Evolutionary conservation across 805 yeast genomes (phyloP).

Genomic region (Suhomyces sp.): DNA sequence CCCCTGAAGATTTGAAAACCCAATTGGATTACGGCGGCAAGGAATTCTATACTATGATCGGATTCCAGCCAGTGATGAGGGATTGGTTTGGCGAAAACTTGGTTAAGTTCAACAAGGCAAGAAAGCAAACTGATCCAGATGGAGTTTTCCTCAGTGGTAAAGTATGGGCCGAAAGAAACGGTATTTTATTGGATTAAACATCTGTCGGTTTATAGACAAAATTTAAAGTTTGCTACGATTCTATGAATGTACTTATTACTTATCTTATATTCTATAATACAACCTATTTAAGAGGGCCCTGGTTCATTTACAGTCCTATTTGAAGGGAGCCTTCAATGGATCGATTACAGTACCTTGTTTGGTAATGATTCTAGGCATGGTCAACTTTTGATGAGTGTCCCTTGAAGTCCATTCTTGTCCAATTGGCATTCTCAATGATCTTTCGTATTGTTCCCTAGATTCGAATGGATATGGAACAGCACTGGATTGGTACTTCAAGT

Average conservation of each 20-base stretch:
- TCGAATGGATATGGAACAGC: constrained; percentile 96
- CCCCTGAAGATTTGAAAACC: constrained; percentile 37
- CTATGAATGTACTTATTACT: too few relatives aligned
- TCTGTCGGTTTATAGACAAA: too few relatives aligned
- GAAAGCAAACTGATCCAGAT: constrained; percentile 73
- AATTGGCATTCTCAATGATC: constrained; percentile 90
- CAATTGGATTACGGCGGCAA: constrained; percentile 42
- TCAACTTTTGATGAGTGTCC: constrained; percentile 79
- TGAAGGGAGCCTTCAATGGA: constrained; percentile 86
- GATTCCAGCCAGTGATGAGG: constrained; percentile 64
- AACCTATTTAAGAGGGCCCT: too few relatives aligned
- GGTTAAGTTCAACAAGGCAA: constrained; percentile 55
- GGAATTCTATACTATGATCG: constrained; percentile 72
- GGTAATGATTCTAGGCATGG: constrained; percentile 84
- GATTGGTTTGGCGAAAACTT: constrained; percentile 82
- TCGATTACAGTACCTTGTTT: constrained; percentile 89
- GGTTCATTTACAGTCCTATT: constrained; percentile 34
- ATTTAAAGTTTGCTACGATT: too few relatives aligned
- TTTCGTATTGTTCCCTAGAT: constrained; percentile 89
- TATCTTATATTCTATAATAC: not conserved
- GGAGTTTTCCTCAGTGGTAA: constrained; percentile 76
- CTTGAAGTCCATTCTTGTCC: constrained; percentile 96
- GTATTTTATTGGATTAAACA: constrained; percentile 43
- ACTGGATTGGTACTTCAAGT: constrained; percentile 77
- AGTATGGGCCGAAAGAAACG: constrained; percentile 82